Evolutionary conservation across 345 rosid species (phyloP).

Genomic region (Microthlaspi erraticum): DNA sequence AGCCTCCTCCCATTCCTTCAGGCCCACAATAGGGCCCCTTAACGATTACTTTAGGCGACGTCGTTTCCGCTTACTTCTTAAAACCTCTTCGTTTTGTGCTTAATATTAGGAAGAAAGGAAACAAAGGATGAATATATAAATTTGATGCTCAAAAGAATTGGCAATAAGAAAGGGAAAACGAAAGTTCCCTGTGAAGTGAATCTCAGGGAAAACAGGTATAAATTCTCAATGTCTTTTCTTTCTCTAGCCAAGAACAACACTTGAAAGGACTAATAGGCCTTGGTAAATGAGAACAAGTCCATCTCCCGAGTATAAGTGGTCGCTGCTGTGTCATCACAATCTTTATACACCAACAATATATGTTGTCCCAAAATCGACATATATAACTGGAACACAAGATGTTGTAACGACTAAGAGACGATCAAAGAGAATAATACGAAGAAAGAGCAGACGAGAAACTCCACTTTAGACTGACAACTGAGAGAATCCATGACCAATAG

Average conservation of each 20-base stretch:
- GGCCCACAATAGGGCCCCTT: too few relatives aligned
- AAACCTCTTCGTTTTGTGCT: too few relatives aligned
- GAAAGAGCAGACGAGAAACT: slow-evolving; percentile 18
- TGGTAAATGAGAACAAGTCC: too few relatives aligned
- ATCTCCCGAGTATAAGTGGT: too few relatives aligned
- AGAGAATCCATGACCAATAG: slow-evolving; percentile 27
- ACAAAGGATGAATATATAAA: too few relatives aligned
- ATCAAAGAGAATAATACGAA: slow-evolving; percentile 17
- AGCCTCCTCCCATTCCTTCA: too few relatives aligned
- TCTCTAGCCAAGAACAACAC: neutral
- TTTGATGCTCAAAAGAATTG: neutral
- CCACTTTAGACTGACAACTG: slow-evolving; percentile 10
- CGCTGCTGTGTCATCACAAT: too few relatives aligned
- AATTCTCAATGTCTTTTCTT: neutral
- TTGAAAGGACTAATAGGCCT: too few relatives aligned
- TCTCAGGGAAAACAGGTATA: neutral
- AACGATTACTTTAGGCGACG: too few relatives aligned
- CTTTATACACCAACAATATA: slow-evolving; percentile 8
- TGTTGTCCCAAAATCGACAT: slow-evolving; percentile 16
- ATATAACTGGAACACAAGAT: slow-evolving; percentile 20
- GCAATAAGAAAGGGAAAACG: neutral
- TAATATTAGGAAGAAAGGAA: too few relatives aligned
- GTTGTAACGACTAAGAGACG: slow-evolving; percentile 16
- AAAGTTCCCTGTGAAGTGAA: neutral
- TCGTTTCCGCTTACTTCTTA: too few relatives aligned